Conservation (phyloP, 2,329 filamentous ascomycete genomes). For the Alternaria metachromatica region DNA sequence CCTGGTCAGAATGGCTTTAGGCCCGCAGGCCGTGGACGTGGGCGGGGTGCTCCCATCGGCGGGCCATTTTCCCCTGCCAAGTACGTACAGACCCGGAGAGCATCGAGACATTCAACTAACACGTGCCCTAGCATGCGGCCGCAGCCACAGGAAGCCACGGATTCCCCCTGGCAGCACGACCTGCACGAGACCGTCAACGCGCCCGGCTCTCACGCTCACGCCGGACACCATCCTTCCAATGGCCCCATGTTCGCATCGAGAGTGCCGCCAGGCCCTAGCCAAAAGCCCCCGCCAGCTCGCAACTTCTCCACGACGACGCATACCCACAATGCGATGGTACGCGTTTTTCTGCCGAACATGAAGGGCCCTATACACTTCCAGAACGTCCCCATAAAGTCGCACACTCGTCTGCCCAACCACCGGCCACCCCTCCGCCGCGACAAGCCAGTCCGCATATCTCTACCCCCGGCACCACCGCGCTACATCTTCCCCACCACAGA, state of each 20-base stretch:
- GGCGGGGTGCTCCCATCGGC: constrained; percentile 61
- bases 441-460: constrained; percentile 92
- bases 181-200: constrained; percentile 75
- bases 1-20: constrained; percentile 79
- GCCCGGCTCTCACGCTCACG: constrained; percentile 39
- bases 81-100: constrained; percentile 56
- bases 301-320: constrained; percentile 80
- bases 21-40: constrained; percentile 67
- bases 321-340: constrained; percentile 83
- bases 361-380: constrained; percentile 73
- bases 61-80: constrained; percentile 62
- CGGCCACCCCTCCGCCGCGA: constrained; percentile 91
- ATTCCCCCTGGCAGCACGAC: constrained; percentile 88
- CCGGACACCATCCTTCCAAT: constrained; percentile 25
- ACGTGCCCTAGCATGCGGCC: constrained; percentile 46
- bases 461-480: constrained; percentile 78
- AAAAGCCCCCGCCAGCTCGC: constrained; percentile 46
- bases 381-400: constrained; percentile 82
- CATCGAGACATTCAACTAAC: constrained; percentile 32
- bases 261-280: constrained; percentile 26
- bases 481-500: constrained; percentile 92
- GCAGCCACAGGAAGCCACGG: constrained; percentile 62
- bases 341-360: constrained; percentile 81
- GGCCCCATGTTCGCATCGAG: constrained; percentile 30
- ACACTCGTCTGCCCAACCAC: constrained; percentile 93